Evolutionary conservation across 305 asterid species (phyloP).

Genomic region (Coffea humblotiana): DNA sequence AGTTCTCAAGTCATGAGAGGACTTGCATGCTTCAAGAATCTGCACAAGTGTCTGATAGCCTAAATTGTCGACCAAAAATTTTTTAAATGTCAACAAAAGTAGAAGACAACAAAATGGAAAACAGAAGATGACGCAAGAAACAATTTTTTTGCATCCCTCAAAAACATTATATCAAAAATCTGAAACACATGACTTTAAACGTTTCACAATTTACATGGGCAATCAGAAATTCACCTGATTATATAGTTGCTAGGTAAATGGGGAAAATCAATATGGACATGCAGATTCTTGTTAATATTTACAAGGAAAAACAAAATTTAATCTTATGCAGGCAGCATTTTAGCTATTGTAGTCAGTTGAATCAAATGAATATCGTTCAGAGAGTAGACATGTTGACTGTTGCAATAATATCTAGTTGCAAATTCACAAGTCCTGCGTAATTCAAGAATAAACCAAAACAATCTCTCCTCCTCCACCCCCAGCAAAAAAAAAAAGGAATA

Average conservation of each 20-base stretch:
- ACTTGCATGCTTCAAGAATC: conserved; percentile 59
- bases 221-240: neutral
- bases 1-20: conserved; percentile 33
- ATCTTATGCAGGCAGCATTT: neutral
- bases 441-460: conserved; percentile 1
- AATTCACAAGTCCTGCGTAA: neutral
- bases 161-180: neutral
- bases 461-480: neutral
- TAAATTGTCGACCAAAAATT: conserved; percentile 21
- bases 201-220: neutral
- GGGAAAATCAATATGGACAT: neutral
- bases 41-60: conserved; percentile 41
- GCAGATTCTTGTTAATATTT: neutral
- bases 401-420: neutral
- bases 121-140: neutral
- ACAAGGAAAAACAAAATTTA: no score
- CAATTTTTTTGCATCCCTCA: neutral
- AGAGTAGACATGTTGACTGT: no score
- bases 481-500: no score
- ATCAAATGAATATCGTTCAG: no score
- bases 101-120: neutral
- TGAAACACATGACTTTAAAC: neutral
- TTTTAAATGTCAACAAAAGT: neutral
- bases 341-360: no score
- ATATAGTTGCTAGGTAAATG: neutral